Percentiles rank a stretch among this genome's conserved stretches.
These are phyloP conservation scores for Echites panduratus DNA, from an alignment of 257 asterid genomes.

Conservation along the genomic window DNA sequence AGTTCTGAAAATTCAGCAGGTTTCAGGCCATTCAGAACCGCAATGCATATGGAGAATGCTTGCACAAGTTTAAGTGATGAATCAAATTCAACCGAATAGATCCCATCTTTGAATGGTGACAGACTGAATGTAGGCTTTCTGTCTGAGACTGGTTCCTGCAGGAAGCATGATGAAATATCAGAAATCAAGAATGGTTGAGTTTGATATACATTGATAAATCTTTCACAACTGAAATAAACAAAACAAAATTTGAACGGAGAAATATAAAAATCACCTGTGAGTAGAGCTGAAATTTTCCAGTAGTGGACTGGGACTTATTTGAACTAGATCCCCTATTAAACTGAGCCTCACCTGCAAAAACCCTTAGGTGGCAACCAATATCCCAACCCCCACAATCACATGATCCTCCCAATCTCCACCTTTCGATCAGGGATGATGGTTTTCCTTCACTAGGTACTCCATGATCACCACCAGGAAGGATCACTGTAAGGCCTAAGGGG, in stretches of 20 bases:
- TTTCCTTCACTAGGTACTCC: constrained; percentile 68
- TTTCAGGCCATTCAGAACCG: constrained; percentile 37
- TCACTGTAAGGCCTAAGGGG: constrained; percentile 31
- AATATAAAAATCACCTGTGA: constrained; percentile 45
- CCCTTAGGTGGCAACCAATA: constrained; percentile 55
- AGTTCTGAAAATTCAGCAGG: constrained; percentile 21
- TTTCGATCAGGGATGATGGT: constrained; percentile 56
- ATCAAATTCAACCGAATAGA: constrained; percentile 55
- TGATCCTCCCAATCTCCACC: constrained; percentile 75
- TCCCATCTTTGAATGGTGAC: constrained; percentile 55
- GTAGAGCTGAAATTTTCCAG: constrained; percentile 44
- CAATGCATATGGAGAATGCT: constrained; percentile 62
- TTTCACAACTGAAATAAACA: neutral
- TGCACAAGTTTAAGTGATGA: constrained; percentile 51
- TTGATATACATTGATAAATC: neutral
- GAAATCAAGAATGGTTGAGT: neutral
- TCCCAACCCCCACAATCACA: constrained; percentile 97
- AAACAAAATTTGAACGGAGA: neutral
- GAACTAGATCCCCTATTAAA: constrained; percentile 19
- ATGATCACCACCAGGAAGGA: constrained; percentile 79
- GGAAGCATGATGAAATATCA: neutral
- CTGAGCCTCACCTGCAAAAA: constrained; percentile 29
- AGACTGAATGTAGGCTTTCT: constrained; percentile 33
- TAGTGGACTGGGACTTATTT: constrained; percentile 23
- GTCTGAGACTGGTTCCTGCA: constrained; percentile 44